Evolutionary conservation across 2,329 filamentous ascomycete genomes (phyloP).

Genomic region (Trichoderma koningii): DNA sequence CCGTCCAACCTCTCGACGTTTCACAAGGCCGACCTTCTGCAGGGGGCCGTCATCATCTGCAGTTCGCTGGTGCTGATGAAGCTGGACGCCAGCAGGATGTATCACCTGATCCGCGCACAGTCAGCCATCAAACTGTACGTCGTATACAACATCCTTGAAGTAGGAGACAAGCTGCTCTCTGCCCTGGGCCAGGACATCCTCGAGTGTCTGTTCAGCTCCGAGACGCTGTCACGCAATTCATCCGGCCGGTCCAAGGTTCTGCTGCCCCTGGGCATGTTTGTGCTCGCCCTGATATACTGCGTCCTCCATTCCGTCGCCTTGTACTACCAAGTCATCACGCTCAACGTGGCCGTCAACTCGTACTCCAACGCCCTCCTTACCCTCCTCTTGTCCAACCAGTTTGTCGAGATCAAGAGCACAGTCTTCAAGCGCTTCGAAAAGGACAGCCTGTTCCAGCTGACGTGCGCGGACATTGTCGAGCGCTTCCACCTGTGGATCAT

Average conservation of each 20-base stretch:
- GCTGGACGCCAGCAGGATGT: conserved; percentile 95
- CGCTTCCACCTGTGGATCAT: conserved; percentile 98
- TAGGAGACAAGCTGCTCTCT: conserved; percentile 84
- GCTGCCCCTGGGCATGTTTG: conserved; percentile 86
- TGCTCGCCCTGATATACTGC: conserved; percentile 84
- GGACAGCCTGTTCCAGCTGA: conserved; percentile 94
- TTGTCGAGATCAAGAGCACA: conserved; percentile 97
- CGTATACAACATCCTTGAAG: conserved; percentile 96
- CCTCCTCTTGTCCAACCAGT: conserved; percentile 92
- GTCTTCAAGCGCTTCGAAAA: conserved; percentile 99
- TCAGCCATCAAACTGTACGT: conserved; percentile 98
- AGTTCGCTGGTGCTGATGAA: conserved; percentile 85
- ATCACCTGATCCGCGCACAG: conserved; percentile 94
- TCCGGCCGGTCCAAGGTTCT: conserved; percentile 90
- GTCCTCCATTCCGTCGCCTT: conserved; percentile 82
- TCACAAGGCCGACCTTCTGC: conserved; percentile 93
- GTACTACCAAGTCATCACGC: conserved; percentile 96
- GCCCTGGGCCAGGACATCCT: conserved; percentile 94
- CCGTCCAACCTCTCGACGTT: conserved; percentile 83
- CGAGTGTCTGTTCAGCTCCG: conserved; percentile 90
- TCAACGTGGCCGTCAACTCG: conserved; percentile 97
- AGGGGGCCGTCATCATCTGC: conserved; percentile 82
- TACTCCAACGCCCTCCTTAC: conserved; percentile 96
- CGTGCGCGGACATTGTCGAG: conserved; percentile 95
- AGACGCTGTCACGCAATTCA: conserved; percentile 84